Evolutionary conservation across 345 rosid species (phyloP).

Genomic region (Noccaea caerulescens): DNA sequence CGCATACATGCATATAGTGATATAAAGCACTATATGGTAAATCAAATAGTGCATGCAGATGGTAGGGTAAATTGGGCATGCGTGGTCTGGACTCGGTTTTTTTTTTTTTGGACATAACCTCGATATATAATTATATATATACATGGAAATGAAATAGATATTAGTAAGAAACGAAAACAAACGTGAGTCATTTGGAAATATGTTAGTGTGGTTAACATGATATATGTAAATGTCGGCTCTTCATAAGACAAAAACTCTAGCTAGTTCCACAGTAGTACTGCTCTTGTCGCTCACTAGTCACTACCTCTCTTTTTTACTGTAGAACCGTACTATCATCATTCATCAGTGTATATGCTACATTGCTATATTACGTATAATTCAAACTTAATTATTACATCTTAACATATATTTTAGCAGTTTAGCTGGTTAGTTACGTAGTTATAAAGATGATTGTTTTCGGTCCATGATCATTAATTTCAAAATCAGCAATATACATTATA

Average conservation of each 20-base stretch:
- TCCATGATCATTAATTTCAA: too few relatives aligned
- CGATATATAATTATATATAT: not conserved
- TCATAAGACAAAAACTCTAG: conserved; percentile 26
- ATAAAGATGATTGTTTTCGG: too few relatives aligned
- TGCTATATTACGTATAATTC: not conserved
- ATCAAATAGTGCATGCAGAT: too few relatives aligned
- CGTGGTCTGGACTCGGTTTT: conserved; percentile 5
- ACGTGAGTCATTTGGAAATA: conserved; percentile 31
- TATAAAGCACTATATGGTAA: too few relatives aligned
- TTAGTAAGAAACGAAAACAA: conserved; percentile 15
- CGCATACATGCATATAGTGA: conserved; percentile 29
- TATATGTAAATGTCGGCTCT: conserved; percentile 24
- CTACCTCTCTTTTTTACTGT: conserved; percentile 11
- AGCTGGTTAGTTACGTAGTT: too few relatives aligned
- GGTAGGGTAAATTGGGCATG: conserved; percentile 41
- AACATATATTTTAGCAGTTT: too few relatives aligned
- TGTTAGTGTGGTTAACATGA: conserved; percentile 24
- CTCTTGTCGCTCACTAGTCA: conserved; percentile 19
- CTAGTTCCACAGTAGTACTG: conserved; percentile 17
- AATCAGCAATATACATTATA: too few relatives aligned
- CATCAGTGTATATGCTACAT: not conserved
- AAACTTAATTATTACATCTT: not conserved
- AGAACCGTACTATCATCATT: not conserved
- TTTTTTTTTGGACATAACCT: too few relatives aligned
- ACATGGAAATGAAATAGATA: not conserved